A percentile compares a stretch with the other conserved stretches of the same genome.
phyloP scores from a whole-genome alignment of 2,329 filamentous ascomycete genomes.

The Fusarium nurragi region DNA sequence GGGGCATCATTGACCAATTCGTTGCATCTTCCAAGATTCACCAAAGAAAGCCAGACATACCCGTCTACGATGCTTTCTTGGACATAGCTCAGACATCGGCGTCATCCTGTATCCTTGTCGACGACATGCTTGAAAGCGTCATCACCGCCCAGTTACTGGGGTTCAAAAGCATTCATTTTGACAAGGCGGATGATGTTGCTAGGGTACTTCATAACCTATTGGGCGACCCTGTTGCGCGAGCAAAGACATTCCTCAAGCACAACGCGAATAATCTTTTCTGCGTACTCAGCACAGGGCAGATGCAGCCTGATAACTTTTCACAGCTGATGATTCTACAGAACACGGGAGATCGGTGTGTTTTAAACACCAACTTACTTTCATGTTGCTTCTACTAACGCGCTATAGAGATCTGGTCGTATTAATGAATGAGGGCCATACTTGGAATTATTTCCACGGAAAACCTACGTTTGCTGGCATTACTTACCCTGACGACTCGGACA shows the following conservation, averaged over 20 bases:
- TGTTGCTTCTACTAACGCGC: fast-evolving
- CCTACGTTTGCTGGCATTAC: background rate
- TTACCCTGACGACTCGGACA: constrained; percentile 7
- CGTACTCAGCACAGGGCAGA: background rate
- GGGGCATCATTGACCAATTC: constrained; percentile 5
- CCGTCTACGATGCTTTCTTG: background rate
- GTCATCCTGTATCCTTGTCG: constrained; percentile 1
- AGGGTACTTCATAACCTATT: background rate
- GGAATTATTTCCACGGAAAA: constrained; percentile 3
- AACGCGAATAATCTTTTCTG: constrained; percentile 9
- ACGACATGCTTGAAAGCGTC: background rate
- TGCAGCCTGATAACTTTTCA: constrained; percentile 5
- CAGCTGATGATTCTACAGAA: constrained; percentile 3
- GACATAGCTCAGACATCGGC: background rate
- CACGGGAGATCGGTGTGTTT: background rate
- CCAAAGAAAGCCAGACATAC: constrained; percentile 1
- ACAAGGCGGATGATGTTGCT: background rate
- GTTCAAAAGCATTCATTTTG: background rate
- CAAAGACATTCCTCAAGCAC: background rate
- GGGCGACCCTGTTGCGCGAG: background rate
- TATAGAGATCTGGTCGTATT: background rate
- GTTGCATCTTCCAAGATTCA: background rate
- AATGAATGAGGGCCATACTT: background rate
- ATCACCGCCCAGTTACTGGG: background rate
- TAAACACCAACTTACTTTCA: fast-evolving